These are phyloP conservation scores for Lasiodiplodia citricola DNA, from an alignment of 2,329 filamentous ascomycete species.

Conservation along the genomic window DNA sequence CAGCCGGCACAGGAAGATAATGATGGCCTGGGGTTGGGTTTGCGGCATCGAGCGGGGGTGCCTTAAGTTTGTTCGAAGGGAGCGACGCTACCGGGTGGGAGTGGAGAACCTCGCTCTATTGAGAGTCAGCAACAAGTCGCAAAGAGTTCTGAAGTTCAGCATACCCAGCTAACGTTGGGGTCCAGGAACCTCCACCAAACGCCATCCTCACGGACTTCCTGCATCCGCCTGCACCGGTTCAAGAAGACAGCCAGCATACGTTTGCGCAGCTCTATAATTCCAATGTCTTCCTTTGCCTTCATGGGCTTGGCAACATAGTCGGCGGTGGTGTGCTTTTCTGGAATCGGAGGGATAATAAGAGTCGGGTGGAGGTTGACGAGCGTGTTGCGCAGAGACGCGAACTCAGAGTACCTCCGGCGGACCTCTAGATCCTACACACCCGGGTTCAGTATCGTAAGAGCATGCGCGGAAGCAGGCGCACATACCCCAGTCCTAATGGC, in stretches of 20 bases:
- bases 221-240: conserved; percentile 92
- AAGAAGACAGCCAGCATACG: conserved; percentile 96
- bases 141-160: conserved; percentile 29
- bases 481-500: conserved; percentile 92
- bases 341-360: conserved; percentile 93
- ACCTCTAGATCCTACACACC: conserved; percentile 83
- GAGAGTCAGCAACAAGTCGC: conserved; percentile 22
- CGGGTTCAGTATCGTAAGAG: conserved; percentile 26
- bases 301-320: conserved; percentile 98
- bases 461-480: background rate
- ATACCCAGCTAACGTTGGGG: conserved; percentile 97
- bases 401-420: conserved; percentile 93
- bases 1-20: conserved; percentile 83
- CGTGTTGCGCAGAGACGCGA: conserved; percentile 86
- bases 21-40: conserved; percentile 86
- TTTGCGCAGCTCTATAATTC: conserved; percentile 95
- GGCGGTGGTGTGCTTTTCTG: conserved; percentile 98
- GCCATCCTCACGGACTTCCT: conserved; percentile 86
- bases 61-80: conserved; percentile 91
- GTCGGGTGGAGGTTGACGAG: conserved; percentile 93
- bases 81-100: conserved; percentile 89
- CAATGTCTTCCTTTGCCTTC: conserved; percentile 94
- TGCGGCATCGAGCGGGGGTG: conserved; percentile 93
- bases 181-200: conserved; percentile 98
- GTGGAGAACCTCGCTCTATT: conserved; percentile 88